phyloP scores from a whole-genome alignment of 2,329 filamentous ascomycete species.

The Diaporthe sp. region DNA sequence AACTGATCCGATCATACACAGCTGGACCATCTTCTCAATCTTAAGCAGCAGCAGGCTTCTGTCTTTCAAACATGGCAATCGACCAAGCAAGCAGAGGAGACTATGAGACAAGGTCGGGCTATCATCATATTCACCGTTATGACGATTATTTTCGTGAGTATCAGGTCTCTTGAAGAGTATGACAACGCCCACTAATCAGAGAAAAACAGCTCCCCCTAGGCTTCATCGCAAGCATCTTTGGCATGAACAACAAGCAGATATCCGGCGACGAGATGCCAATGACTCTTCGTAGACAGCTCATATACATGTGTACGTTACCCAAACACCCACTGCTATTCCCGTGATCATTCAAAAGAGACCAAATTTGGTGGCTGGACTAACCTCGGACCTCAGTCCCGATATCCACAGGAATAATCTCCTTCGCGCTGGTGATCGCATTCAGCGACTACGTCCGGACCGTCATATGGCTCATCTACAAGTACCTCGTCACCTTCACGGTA shows the following conservation, averaged over 20 bases:
- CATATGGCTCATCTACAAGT: conserved; percentile 24
- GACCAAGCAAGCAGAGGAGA: conserved; percentile 45
- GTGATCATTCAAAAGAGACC: not conserved
- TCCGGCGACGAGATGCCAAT: not conserved
- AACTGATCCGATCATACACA: not conserved
- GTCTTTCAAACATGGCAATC: conserved; percentile 48
- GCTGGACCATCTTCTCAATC: conserved; percentile 44
- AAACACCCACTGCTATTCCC: not conserved
- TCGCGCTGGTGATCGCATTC: conserved; percentile 1
- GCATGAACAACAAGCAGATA: conserved; percentile 27
- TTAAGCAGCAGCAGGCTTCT: conserved; percentile 51
- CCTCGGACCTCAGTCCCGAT: not conserved
- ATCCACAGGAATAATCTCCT: conserved; percentile 4
- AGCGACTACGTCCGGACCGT: not conserved
- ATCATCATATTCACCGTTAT: conserved; percentile 51
- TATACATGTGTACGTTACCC: not conserved
- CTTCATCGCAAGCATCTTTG: conserved; percentile 32
- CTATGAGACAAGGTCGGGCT: conserved; percentile 47
- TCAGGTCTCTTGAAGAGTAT: too few relatives aligned
- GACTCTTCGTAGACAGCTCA: not conserved
- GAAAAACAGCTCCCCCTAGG: conserved; percentile 9
- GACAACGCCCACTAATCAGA: not conserved
- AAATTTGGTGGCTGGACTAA: too few relatives aligned
- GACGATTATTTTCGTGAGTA: conserved; percentile 49
- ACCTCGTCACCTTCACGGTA: not conserved